These are phyloP conservation scores for Russula emetica DNA, from an alignment of 768 basidiomycete species.

Conservation along the genomic window DNA sequence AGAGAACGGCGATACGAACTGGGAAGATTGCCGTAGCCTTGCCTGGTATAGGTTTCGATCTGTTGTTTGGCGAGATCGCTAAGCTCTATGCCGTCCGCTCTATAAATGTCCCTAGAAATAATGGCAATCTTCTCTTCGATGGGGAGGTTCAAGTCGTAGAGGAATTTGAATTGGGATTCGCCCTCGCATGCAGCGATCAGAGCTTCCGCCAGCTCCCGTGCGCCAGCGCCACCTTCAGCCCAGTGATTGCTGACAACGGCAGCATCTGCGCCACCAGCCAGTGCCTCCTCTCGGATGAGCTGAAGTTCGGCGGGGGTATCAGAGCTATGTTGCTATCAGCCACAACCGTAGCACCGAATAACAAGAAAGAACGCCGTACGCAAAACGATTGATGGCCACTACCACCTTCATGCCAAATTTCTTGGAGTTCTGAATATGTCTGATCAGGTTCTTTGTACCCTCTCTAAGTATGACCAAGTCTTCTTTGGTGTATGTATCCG, in stretches of 20 bases:
- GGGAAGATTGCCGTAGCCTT: conserved; percentile 76
- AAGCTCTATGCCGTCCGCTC: conserved; percentile 85
- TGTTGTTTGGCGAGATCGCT: conserved; percentile 82
- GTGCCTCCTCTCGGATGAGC: conserved; percentile 73
- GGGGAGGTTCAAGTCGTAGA: conserved; percentile 80
- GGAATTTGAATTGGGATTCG: conserved; percentile 83
- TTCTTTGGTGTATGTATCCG: conserved; percentile 92
- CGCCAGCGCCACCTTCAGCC: conserved; percentile 93
- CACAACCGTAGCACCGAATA: neutral
- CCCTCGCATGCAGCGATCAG: conserved; percentile 82
- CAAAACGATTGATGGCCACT: conserved; percentile 92
- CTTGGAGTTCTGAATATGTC: conserved; percentile 90
- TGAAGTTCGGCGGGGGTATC: conserved; percentile 88
- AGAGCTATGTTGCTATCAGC: conserved; percentile 45
- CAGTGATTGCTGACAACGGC: conserved; percentile 97
- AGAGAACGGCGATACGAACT: conserved; percentile 45
- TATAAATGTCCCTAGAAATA: conserved; percentile 90
- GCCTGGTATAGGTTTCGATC: conserved; percentile 85
- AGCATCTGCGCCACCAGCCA: conserved; percentile 86
- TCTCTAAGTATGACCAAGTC: conserved; percentile 83
- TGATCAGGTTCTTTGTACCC: conserved; percentile 88
- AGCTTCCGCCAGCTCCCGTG: conserved; percentile 86
- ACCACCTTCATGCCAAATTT: conserved; percentile 97
- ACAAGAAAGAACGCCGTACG: conserved; percentile 50
- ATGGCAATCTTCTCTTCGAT: conserved; percentile 85